Evolutionary conservation across 306 rosid species (phyloP).

Genomic region (Medicago lupulina): DNA sequence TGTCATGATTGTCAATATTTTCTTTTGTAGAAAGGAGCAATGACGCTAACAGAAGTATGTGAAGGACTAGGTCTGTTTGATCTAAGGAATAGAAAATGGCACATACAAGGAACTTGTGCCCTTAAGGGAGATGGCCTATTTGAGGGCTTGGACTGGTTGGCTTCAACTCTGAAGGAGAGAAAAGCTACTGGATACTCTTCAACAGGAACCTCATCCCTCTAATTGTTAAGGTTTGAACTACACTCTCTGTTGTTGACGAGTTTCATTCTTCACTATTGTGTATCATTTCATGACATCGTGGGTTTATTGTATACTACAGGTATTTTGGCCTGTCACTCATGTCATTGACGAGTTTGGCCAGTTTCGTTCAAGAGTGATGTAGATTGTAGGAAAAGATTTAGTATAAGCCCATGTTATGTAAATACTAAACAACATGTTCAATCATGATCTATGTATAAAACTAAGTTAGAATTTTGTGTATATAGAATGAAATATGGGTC

Average conservation of each 20-base stretch:
- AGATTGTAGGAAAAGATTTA: conserved; percentile 16
- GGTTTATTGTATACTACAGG: conserved; percentile 39
- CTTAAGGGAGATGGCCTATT: conserved; percentile 93
- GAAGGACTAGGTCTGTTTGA: conserved; percentile 93
- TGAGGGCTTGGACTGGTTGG: conserved; percentile 95
- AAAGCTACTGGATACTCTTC: conserved; percentile 82
- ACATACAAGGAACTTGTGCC: conserved; percentile 92
- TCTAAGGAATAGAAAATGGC: conserved; percentile 94
- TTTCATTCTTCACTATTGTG: conserved; percentile 9
- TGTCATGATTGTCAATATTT: conserved; percentile 4
- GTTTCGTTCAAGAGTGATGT: conserved; percentile 36
- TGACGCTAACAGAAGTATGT: conserved; percentile 90
- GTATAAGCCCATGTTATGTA: not conserved
- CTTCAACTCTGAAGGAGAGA: conserved; percentile 86
- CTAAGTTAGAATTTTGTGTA: not conserved
- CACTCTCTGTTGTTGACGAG: conserved; percentile 21
- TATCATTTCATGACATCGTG: conserved; percentile 6
- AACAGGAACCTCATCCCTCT: conserved; percentile 78
- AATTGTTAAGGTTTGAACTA: conserved; percentile 37
- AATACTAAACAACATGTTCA: conserved; percentile 1
- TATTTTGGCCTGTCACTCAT: not conserved
- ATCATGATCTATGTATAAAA: conserved; percentile 1
- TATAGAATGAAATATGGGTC: not conserved
- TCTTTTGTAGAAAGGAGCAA: conserved; percentile 77
- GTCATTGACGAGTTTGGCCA: conserved; percentile 34